These are phyloP conservation scores for Eutrema yunnanense DNA, from an alignment of 345 rosid genomes.

Conservation along the genomic window DNA sequence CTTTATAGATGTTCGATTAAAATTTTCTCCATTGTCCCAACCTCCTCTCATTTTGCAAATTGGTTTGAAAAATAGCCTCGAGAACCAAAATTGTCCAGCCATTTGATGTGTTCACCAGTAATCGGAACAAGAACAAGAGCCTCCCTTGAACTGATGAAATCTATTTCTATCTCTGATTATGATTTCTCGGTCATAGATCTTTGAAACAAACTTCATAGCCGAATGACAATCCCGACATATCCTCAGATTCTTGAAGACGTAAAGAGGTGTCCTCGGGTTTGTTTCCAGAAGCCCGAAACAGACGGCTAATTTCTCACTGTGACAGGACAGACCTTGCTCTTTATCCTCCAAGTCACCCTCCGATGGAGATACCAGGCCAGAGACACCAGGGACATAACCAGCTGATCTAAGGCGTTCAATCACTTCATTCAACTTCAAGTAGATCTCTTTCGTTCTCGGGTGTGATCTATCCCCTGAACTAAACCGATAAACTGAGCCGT, in stretches of 20 bases:
- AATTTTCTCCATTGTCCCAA: not conserved
- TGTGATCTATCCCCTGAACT: slow-evolving; percentile 72
- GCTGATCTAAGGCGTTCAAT: slow-evolving; percentile 48
- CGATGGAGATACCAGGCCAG: slow-evolving; percentile 36
- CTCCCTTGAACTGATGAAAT: slow-evolving; percentile 65
- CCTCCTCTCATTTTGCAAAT: not conserved
- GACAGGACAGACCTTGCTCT: slow-evolving; percentile 63
- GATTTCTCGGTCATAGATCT: slow-evolving; percentile 53
- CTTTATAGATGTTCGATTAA: slow-evolving; percentile 7
- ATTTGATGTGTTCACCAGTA: slow-evolving; percentile 50
- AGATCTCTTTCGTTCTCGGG: slow-evolving; percentile 43
- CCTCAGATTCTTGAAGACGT: slow-evolving; percentile 67
- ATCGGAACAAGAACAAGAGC: slow-evolving; percentile 75
- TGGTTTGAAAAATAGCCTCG: not conserved
- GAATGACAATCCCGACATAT: slow-evolving; percentile 77
- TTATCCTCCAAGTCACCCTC: slow-evolving; percentile 50
- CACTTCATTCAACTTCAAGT: slow-evolving; percentile 49
- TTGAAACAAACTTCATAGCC: slow-evolving; percentile 58
- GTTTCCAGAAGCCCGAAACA: slow-evolving; percentile 74
- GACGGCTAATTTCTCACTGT: slow-evolving; percentile 80
- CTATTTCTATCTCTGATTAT: slow-evolving; percentile 76
- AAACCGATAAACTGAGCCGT: slow-evolving; percentile 55
- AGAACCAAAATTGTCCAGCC: not conserved
- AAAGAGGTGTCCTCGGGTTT: slow-evolving; percentile 39
- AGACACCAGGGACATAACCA: slow-evolving; percentile 51